These are phyloP conservation scores for Coemansia sp. DNA, from an alignment of 192 early-diverging fungal species.

Conservation along the genomic window DNA sequence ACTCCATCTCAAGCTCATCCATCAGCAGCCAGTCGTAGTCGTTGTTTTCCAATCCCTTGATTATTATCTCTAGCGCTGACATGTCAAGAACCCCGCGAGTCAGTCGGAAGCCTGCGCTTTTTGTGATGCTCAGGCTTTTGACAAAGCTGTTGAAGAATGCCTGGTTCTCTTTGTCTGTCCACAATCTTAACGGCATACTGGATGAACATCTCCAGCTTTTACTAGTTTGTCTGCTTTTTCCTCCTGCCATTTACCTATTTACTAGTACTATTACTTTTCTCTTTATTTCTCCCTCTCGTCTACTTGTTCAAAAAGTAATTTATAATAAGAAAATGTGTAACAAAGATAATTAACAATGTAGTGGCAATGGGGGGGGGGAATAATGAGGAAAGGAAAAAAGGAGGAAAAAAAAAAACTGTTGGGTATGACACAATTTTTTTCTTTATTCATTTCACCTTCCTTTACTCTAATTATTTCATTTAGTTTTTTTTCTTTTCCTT, in stretches of 20 bases:
- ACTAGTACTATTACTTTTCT: too few species aligned
- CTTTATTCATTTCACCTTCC: too few species aligned
- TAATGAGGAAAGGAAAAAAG: not conserved
- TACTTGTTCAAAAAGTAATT: constrained; percentile 9
- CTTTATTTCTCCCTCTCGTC: not conserved
- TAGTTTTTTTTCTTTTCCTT: too few species aligned
- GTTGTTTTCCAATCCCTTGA: constrained; percentile 29
- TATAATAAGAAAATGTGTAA: not conserved
- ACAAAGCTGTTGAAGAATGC: constrained; percentile 28
- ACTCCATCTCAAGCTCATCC: constrained; percentile 34
- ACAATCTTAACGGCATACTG: constrained; percentile 31
- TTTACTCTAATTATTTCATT: too few species aligned
- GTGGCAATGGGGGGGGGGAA: too few species aligned
- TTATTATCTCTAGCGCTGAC: constrained; percentile 23
- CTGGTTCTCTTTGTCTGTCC: constrained; percentile 32
- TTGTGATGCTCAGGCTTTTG: constrained; percentile 24
- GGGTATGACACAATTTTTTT: too few species aligned
- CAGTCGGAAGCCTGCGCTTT: constrained; percentile 20
- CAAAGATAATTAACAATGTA: not conserved
- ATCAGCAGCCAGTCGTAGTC: constrained; percentile 25
- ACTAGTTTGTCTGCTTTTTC: constrained; percentile 16
- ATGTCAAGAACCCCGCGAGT: constrained; percentile 38
- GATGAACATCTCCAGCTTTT: constrained; percentile 39
- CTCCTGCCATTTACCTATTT: constrained; percentile 2
- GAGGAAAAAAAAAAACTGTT: not conserved